Percentiles rank a stretch among this genome's conserved stretches.
These are phyloP conservation scores for Barnettozyma sp. DNA, from an alignment of 805 yeast genomes.

Conservation along the genomic window DNA sequence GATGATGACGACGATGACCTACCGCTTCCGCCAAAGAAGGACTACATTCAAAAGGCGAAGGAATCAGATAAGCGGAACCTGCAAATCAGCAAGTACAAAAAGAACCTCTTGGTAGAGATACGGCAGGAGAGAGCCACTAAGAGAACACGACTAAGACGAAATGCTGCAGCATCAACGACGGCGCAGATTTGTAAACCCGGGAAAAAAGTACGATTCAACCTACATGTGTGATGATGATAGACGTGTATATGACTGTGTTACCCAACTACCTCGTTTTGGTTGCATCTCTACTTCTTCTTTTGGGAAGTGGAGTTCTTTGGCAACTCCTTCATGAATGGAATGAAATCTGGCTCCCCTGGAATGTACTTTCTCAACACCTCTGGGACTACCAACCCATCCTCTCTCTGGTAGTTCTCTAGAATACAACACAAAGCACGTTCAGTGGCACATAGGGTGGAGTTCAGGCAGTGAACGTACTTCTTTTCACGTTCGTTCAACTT, in stretches of 20 bases:
- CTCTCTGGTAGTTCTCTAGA: constrained; percentile 96
- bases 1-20: constrained; percentile 6
- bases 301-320: constrained; percentile 90
- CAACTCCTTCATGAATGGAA: constrained; percentile 83
- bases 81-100: constrained; percentile 15
- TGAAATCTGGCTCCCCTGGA: constrained; percentile 97
- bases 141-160: constrained; percentile 9
- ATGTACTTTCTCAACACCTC: constrained; percentile 93
- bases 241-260: neutral
- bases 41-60: constrained; percentile 12
- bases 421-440: constrained; percentile 98
- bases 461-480: constrained; percentile 97
- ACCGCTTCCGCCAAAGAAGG: constrained; percentile 19
- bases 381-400: constrained; percentile 88
- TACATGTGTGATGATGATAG: constrained; percentile 1
- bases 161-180: too few relatives aligned
- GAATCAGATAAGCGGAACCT: constrained; percentile 17
- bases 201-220: constrained; percentile 10
- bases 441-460: constrained; percentile 95
- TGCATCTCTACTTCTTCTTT: constrained; percentile 38
- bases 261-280: too few relatives aligned
- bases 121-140: constrained; percentile 9
- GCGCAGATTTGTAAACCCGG: too few relatives aligned
- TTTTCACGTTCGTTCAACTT: constrained; percentile 91
- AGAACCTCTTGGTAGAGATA: constrained; percentile 8